Evolutionary conservation across 345 rosid species (phyloP).

Genomic region (Eucalyptus paniculata): DNA sequence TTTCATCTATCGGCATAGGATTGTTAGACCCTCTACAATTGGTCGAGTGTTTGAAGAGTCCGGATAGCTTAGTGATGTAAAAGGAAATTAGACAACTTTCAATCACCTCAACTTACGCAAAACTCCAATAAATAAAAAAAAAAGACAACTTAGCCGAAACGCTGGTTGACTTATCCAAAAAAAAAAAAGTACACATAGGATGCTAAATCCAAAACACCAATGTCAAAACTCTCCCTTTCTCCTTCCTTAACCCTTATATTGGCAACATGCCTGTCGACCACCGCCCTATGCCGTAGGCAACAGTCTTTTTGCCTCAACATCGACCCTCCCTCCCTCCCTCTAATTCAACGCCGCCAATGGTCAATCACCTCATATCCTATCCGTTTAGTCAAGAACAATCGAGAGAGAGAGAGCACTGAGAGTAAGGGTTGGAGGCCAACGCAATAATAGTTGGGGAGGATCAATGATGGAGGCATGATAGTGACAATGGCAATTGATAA

Average conservation of each 20-base stretch:
- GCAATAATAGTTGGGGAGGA: not conserved
- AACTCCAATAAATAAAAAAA: no score
- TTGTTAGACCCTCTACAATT: fast-evolving
- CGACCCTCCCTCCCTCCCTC: not conserved
- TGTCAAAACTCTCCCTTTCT: not conserved
- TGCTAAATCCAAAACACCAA: no score
- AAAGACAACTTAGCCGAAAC: no score
- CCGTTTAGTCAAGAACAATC: no score
- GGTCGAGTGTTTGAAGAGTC: not conserved
- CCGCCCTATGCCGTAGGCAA: not conserved
- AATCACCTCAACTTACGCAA: not conserved
- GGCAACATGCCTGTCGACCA: not conserved
- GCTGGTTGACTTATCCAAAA: no score
- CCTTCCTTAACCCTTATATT: not conserved
- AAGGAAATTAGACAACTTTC: not conserved
- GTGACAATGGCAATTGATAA: not conserved
- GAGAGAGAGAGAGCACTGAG: no score
- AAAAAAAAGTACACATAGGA: no score
- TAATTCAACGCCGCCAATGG: not conserved
- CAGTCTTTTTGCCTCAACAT: not conserved
- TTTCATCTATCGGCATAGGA: not conserved
- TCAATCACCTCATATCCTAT: not conserved
- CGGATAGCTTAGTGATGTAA: no score
- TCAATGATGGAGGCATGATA: not conserved
- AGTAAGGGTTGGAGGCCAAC: not conserved